Evolutionary conservation across 805 yeast species (phyloP).

Genomic region (Middelhovenomyces tepae): DNA sequence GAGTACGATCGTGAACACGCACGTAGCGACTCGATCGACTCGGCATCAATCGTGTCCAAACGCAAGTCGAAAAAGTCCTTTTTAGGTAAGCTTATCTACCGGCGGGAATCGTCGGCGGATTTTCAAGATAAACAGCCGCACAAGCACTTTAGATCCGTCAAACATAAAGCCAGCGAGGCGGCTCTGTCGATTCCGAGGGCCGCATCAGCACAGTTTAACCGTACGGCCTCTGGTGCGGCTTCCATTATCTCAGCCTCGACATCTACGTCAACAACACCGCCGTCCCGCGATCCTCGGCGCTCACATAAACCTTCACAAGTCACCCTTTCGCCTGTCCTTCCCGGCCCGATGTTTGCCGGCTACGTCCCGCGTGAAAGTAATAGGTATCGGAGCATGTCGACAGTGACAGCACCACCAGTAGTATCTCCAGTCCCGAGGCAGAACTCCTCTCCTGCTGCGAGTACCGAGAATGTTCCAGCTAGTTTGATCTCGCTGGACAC

Average conservation of each 20-base stretch:
- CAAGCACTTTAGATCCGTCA: conserved; percentile 1
- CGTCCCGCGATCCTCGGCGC: too few relatives aligned
- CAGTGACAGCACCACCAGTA: not conserved
- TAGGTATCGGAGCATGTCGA: too few relatives aligned
- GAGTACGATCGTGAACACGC: too few relatives aligned
- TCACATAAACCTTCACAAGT: too few relatives aligned
- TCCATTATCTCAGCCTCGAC: not conserved
- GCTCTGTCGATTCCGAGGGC: conserved; percentile 4
- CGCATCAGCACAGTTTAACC: not conserved
- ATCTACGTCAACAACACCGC: conserved; percentile 1
- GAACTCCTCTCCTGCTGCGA: not conserved
- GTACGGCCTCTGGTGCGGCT: conserved; percentile 1
- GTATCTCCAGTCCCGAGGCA: not conserved
- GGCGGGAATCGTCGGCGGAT: conserved; percentile 16
- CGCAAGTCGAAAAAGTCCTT: conserved; percentile 9
- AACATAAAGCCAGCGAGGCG: conserved; percentile 8
- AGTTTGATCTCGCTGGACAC: conserved; percentile 31
- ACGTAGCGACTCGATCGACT: conserved; percentile 3
- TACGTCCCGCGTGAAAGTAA: too few relatives aligned
- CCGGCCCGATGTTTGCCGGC: too few relatives aligned
- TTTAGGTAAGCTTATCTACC: conserved; percentile 13
- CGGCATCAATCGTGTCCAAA: not conserved
- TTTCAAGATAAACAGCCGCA: conserved; percentile 1
- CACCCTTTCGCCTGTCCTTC: too few relatives aligned
- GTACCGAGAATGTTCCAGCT: conserved; percentile 4